Percentiles rank a stretch among this genome's conserved stretches.
Evolutionary conservation across 2,329 filamentous ascomycete species (phyloP).

Genomic region (Aspergillus glaucus): DNA sequence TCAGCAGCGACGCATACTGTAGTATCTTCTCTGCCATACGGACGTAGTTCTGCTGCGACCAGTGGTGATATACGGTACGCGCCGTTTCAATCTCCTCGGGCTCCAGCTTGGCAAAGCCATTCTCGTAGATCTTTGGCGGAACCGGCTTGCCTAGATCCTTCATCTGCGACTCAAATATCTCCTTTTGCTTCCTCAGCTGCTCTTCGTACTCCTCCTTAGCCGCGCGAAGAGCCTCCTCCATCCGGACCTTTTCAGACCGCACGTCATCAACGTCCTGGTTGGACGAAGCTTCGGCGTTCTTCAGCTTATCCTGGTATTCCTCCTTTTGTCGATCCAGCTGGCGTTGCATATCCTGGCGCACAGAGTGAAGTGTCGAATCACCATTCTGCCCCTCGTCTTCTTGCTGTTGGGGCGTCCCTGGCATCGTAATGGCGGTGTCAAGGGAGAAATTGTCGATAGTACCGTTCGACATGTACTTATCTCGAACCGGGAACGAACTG

Average conservation of each 20-base stretch:
- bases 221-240: constrained; percentile 72
- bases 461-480: constrained; percentile 93
- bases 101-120: constrained; percentile 50
- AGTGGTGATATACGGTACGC: constrained; percentile 61
- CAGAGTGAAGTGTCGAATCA: constrained; percentile 61
- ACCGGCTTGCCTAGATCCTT: constrained; percentile 61
- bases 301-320: constrained; percentile 71
- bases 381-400: constrained; percentile 57
- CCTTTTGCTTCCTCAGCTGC: constrained; percentile 75
- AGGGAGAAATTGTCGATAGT: constrained; percentile 95
- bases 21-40: constrained; percentile 89
- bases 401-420: constrained; percentile 71
- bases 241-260: constrained; percentile 70
- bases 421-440: constrained; percentile 89
- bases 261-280: constrained; percentile 76
- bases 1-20: constrained; percentile 78
- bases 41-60: constrained; percentile 81
- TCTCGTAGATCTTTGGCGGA: constrained; percentile 43
- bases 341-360: constrained; percentile 74
- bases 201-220: constrained; percentile 85
- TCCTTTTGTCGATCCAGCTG: constrained; percentile 80
- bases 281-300: constrained; percentile 63
- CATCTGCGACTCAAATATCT: constrained; percentile 76
- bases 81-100: constrained; percentile 68
- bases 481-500: constrained; percentile 77